Percentiles rank a stretch among this genome's conserved stretches.
Conservation (phyloP, 129 eudicot genomes). For the Centaurea solstitialis region DNA sequence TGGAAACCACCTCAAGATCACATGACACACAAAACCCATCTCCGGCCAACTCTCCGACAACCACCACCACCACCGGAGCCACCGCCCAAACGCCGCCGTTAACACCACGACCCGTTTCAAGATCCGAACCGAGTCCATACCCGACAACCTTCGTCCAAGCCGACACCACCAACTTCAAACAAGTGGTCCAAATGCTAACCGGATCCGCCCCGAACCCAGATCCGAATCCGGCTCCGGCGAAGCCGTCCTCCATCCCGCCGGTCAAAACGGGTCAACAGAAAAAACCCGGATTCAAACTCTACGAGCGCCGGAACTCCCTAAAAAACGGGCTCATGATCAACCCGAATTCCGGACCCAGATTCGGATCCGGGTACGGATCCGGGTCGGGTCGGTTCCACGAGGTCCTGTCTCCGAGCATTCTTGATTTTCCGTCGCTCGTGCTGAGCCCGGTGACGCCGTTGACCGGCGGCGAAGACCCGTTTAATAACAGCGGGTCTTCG, state of each 20-base stretch:
- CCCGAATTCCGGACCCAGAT: conserved; percentile 43
- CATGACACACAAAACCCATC: conserved; percentile 53
- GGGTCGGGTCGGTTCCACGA: conserved; percentile 51
- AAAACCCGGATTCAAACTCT: conserved; percentile 75
- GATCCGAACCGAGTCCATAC: conserved; percentile 55
- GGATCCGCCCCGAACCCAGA: conserved; percentile 43
- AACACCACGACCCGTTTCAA: conserved; percentile 41
- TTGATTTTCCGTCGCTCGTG: conserved; percentile 79
- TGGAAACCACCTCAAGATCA: conserved; percentile 50
- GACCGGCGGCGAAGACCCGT: conserved; percentile 39
- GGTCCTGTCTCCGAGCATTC: conserved; percentile 82
- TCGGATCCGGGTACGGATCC: conserved; percentile 35
- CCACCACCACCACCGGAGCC: conserved; percentile 39
- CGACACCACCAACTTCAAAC: conserved; percentile 46
- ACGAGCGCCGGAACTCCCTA: conserved; percentile 70
- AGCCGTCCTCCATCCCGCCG: conserved; percentile 48
- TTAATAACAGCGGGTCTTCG: conserved; percentile 41
- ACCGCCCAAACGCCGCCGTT: conserved; percentile 34
- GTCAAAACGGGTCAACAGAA: conserved; percentile 63
- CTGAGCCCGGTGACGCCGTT: conserved; percentile 86
- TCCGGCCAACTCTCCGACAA: conserved; percentile 52
- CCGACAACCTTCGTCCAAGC: conserved; percentile 57
- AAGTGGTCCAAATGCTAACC: conserved; percentile 57
- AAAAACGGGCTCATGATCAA: conserved; percentile 77
- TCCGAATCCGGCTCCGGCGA: conserved; percentile 27